A percentile compares a stretch with the other conserved stretches of the same genome.
phyloP scores from a whole-genome alignment of 768 basidiomycete genomes.

The Hericium erinaceus region DNA sequence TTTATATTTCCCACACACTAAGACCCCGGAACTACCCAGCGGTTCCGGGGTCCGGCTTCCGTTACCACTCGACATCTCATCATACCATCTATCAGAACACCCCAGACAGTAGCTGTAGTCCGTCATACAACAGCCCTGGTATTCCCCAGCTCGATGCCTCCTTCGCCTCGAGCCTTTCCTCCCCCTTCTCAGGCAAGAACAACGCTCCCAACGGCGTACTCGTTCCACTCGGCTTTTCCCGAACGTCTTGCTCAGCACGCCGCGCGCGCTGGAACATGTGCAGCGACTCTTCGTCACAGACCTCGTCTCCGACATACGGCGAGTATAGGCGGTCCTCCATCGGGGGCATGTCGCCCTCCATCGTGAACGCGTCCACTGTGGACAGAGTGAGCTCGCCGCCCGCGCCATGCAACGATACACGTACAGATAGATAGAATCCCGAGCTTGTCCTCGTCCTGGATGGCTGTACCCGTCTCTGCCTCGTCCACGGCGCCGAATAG shows the following conservation, averaged over 20 bases:
- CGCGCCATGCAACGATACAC: constrained; percentile 13
- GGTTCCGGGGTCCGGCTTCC: constrained; percentile 19
- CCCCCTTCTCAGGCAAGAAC: constrained; percentile 8
- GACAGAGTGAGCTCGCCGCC: not conserved
- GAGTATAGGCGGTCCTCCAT: constrained; percentile 8
- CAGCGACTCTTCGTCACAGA: constrained; percentile 14
- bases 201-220: constrained; percentile 8
- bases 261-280: constrained; percentile 8
- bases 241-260: not conserved
- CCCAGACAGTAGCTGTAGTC: not conserved
- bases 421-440: constrained; percentile 37
- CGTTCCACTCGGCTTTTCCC: constrained; percentile 3
- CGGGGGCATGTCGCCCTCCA: not conserved
- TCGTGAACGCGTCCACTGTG: constrained; percentile 8
- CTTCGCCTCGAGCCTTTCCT: not conserved
- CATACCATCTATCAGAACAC: not conserved
- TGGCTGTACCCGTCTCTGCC: constrained; percentile 28
- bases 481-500: constrained; percentile 24
- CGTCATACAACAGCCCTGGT: not conserved
- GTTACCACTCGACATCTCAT: constrained; percentile 2
- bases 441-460: constrained; percentile 38
- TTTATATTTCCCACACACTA: constrained; percentile 20
- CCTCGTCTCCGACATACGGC: constrained; percentile 11
- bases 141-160: constrained; percentile 19
- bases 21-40: constrained; percentile 10